Evolutionary conservation across 495 filamentous ascomycete genomes (phyloP).

Genomic region (Neurospora terricola): DNA sequence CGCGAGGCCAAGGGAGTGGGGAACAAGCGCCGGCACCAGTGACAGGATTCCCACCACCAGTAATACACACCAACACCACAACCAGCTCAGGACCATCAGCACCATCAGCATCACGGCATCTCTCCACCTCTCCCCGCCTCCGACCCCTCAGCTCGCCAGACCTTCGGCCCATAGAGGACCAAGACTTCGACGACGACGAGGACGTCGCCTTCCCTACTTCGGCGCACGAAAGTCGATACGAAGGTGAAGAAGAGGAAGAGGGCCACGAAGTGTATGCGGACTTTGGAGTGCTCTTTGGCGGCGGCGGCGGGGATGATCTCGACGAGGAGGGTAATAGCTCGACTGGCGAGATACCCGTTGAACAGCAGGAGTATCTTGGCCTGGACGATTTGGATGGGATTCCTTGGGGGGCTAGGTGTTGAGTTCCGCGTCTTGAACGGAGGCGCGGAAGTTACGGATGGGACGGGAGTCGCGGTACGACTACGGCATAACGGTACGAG

Average conservation of each 20-base stretch:
- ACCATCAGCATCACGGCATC: not conserved
- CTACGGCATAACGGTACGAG: not conserved
- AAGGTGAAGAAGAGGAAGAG: slow-evolving; percentile 29
- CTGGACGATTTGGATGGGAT: slow-evolving; percentile 25
- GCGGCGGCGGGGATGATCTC: slow-evolving; percentile 5
- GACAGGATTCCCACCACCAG: not conserved
- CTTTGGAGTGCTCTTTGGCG: slow-evolving; percentile 37
- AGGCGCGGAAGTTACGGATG: no score
- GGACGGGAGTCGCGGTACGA: not conserved
- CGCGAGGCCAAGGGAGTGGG: no score
- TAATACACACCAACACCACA: not conserved
- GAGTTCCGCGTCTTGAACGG: no score
- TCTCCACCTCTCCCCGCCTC: slow-evolving; percentile 14
- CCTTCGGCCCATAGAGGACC: slow-evolving; percentile 7
- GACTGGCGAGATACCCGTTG: slow-evolving; percentile 4
- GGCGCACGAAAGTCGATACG: slow-evolving; percentile 34
- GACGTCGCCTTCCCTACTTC: slow-evolving; percentile 35
- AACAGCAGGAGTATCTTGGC: not conserved
- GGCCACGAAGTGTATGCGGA: slow-evolving; percentile 36
- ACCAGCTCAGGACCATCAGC: not conserved
- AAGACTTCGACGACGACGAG: slow-evolving; percentile 18
- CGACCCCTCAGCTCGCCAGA: slow-evolving; percentile 16
- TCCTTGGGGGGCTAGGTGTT: slow-evolving; percentile 22
- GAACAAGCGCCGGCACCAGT: not conserved
- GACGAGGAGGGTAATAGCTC: slow-evolving; percentile 4